Conservation (phyloP, 108 stramenopile genomes). For the Discostella pseudostelligera region DNA sequence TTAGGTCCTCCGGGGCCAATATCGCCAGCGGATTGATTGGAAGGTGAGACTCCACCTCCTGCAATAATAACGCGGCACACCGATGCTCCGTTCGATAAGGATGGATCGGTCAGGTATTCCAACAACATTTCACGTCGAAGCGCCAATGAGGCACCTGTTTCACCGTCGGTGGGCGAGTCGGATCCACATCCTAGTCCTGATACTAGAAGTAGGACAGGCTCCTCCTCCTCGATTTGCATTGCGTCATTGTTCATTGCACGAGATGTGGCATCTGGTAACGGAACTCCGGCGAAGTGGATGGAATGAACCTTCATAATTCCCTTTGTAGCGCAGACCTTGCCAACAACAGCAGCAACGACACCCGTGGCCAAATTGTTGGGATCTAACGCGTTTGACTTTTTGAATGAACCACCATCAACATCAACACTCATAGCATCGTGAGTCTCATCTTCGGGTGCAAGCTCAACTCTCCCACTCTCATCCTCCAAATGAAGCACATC, state of each 20-base stretch:
- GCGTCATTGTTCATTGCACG: neutral
- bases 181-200: constrained; percentile 72
- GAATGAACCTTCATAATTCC: constrained; percentile 70
- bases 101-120: constrained; percentile 66
- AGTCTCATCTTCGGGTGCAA: constrained; percentile 27
- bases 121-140: constrained; percentile 74
- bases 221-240: constrained; percentile 11
- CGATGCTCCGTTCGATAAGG: constrained; percentile 47
- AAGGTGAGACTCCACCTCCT: constrained; percentile 53
- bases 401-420: neutral
- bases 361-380: constrained; percentile 65
- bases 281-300: constrained; percentile 52
- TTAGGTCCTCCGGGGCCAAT: neutral
- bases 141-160: constrained; percentile 49
- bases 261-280: constrained; percentile 14
- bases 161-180: constrained; percentile 30
- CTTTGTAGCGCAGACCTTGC: constrained; percentile 46
- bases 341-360: constrained; percentile 67
- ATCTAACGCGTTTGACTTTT: constrained; percentile 16
- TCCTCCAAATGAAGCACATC: constrained; percentile 81
- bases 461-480: constrained; percentile 75
- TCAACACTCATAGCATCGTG: neutral
- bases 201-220: constrained; percentile 59
- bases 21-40: neutral
- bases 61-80: constrained; percentile 69